Evolutionary conservation across 2,329 filamentous ascomycete genomes (phyloP), one percentile per base, ranked within the genome.

Genomic region (Nemania bipapillata): DNA sequence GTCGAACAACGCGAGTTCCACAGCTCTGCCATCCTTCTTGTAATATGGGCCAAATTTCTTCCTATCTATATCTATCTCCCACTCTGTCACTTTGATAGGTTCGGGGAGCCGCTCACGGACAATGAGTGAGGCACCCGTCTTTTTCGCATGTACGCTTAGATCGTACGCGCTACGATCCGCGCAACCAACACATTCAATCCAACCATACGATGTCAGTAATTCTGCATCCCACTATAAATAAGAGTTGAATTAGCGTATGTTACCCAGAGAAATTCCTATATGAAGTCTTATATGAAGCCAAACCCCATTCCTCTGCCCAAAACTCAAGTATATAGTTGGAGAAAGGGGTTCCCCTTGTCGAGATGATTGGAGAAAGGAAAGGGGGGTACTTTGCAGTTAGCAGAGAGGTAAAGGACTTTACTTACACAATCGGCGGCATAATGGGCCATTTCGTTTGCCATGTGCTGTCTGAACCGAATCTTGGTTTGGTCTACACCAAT

Each of bases 111-210:
- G 89, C 84, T 97, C 90, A 69, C 94, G 90, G 47, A 98, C 96
- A 56, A 96, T 86, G 24, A 99, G 86, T 49, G 94, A 90, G 15
- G 92, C 90, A 67, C 93, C 94, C 35, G 96, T 98, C 85, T 93
- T 94, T 83, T 97, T 95, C 79, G 91, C 90, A 82, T 98, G 96
- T 9, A 97, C 94, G 40, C 89, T 91, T 79, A 98, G 81, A 81
- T 99, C 96, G 80, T 97, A 99, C 22, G 96, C 96, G 79, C 92
- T 97, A 76, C 96, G 90, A 80, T 97, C 95, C 69, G 96, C 96
- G 81, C 96, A 98, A 70, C 96, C 96, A 77, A 98, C 95, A 80
- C 95, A 98, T 85, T 99, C 96, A 71, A 98, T 92, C 96, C 96
- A 99, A 79, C 96, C 96, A 77, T 94, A 94, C 70, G 92, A 94